Evolutionary conservation across 208 protist genomes (phyloP), one percentile per base, ranked within the genome.

Genomic region (Leishmania tropica): DNA sequence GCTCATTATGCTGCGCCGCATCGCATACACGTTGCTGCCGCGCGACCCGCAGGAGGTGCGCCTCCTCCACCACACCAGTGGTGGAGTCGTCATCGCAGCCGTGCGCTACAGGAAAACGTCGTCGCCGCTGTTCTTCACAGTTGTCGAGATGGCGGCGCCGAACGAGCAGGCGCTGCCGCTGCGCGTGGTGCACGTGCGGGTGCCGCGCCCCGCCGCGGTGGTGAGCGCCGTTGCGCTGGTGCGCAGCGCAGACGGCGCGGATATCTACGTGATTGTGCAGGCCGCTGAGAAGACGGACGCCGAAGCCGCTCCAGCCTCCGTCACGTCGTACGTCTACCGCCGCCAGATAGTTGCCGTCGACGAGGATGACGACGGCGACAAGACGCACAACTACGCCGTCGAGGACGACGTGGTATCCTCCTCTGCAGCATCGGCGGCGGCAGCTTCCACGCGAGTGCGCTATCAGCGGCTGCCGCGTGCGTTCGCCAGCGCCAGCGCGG

Each of bases 201-300:
- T 83, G 74, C 87, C 87, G 40, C 35, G 15, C 28, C 84, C 81
- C 45, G 75, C 75, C 8, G 79, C 65, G 13, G 37, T 35, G 19
- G 84, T 87, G 53, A 72, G 81, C 48, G 42, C 74, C 17, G 37
- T 94, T 24, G 81, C 81, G n/a, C 78, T 79, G 47, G 42, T 88
- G 45, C 79, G 85, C 53, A 88, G 83, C 74, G 60, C 62, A 21
- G 87, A 89, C 42, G 91, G 91, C 21, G 83, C 80, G 24, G 81
- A 81, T 6, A 85, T 94, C 31, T 88, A 87, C 70, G 84, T 89
- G 47, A 83, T 94, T 8, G 91, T 91, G 81, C 91, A 94, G 54
- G 80, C 75, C 3, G 76, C 75, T 28, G 70, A 64, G 79, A 65
- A 37, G 35, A 70, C 31, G 83, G 47, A 54, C 35, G 45, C 15